phyloP scores from a whole-genome alignment of 139 green algal genomes.

The Coccomyxa sp. region DNA sequence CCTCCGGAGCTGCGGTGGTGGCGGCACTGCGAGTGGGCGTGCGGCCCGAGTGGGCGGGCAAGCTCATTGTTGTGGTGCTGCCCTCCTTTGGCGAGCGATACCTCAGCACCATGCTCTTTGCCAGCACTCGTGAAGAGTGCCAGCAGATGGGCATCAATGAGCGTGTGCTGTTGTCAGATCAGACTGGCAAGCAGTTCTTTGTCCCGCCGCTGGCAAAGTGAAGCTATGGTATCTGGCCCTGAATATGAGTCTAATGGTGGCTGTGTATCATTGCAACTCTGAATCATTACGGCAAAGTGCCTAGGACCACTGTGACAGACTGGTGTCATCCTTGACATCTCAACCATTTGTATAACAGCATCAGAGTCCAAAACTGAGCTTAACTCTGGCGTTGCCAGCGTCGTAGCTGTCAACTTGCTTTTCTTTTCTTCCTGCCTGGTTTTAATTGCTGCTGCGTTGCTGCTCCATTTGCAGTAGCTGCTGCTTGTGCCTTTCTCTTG shows the following conservation, averaged over 20 bases:
- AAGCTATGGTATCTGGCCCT: background rate
- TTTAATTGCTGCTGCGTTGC: too few relatives aligned
- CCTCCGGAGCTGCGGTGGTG: constrained; percentile 54
- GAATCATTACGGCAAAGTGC: too few relatives aligned
- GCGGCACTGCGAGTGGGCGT: constrained; percentile 75
- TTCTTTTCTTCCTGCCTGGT: too few relatives aligned
- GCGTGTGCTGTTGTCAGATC: constrained; percentile 55
- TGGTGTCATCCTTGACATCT: too few relatives aligned
- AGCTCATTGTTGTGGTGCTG: constrained; percentile 83
- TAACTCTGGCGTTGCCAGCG: too few relatives aligned
- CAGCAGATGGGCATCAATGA: constrained; percentile 66
- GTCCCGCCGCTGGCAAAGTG: constrained; percentile 41
- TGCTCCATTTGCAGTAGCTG: too few relatives aligned
- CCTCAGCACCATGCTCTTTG: constrained; percentile 64
- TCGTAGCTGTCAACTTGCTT: too few relatives aligned
- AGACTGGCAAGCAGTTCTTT: constrained; percentile 62
- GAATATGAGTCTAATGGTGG: background rate
- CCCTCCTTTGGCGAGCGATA: constrained; percentile 84
- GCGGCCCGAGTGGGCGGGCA: constrained; percentile 79
- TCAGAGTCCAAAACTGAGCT: too few relatives aligned
- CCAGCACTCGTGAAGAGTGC: constrained; percentile 43
- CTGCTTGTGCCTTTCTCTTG: too few relatives aligned
- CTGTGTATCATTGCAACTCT: background rate
- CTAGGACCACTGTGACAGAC: too few relatives aligned
- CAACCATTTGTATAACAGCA: too few relatives aligned